Evolutionary conservation across 2,329 filamentous ascomycete genomes (phyloP), one percentile per base, ranked within the genome.

Genomic region (Coniochaeta sp.): DNA sequence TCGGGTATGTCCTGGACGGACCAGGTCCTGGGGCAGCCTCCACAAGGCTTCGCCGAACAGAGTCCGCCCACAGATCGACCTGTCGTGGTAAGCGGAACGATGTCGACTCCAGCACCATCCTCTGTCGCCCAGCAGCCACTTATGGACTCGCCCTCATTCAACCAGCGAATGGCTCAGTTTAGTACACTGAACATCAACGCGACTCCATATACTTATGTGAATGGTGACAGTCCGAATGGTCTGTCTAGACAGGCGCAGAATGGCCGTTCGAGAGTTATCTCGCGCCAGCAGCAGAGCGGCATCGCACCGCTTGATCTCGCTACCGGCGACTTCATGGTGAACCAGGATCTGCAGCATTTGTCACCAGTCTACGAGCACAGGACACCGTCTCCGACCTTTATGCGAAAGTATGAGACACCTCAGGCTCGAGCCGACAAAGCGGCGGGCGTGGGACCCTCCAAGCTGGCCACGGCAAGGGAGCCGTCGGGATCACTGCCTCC

Each of bases 291-390:
- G 26, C 79, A 80, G 50, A 81, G 74, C 61, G 77, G 77, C 24
- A 82, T 84, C 62, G 81, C 82, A 16, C 81, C 83, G 7, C 71
- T 85, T 19, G 83, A 86, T 65, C 75, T 85, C 16, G 82, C 82
- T 43, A 74, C 77, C 3, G 77, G 79, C 34, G 73, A 74, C 22
- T 72, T 74, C 24, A 65, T 76, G 71, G 74, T 58, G 68, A 71
- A 5, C 71, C 75, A 9, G 31, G 47, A 52, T 14, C 43, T 81
- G 9, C 68, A 79, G 47, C 81, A 80, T 65, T 77, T 93, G 1
- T 92, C 89, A 0, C 89, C 89, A 0, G 89, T 92, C 0, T 89
- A 88, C 59, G 89, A 92, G 73, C 82, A 83, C 6, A 80, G 82
- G n/a, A 89, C 87, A 0, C 87, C 89, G 2, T 90, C 89, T 1